A percentile compares a stretch with the other conserved stretches of the same genome.
Conservation (phyloP, 2,329 filamentous ascomycete genomes). For the Paraphoma sp. region DNA sequence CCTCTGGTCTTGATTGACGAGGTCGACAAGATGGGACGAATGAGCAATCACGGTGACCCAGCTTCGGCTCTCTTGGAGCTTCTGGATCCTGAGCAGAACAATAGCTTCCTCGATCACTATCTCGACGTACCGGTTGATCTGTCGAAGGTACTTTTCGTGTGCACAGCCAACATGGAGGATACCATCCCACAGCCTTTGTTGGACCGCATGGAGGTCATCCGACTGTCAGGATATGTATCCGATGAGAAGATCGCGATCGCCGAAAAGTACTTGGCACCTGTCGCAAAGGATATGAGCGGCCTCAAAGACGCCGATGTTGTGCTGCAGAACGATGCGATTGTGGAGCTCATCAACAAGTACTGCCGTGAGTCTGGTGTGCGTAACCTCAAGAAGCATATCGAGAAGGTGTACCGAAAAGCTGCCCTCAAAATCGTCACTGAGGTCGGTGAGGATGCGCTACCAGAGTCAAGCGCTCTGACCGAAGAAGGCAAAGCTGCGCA, state of each 20-base stretch:
- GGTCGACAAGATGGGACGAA: constrained; percentile 96
- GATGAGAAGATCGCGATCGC: constrained; percentile 99
- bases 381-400: constrained; percentile 98
- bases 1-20: constrained; percentile 96
- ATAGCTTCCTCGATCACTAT: constrained; percentile 96
- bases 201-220: constrained; percentile 97
- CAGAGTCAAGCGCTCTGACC: constrained; percentile 82
- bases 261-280: constrained; percentile 87
- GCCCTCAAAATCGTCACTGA: constrained; percentile 97
- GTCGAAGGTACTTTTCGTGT: constrained; percentile 97
- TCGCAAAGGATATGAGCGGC: constrained; percentile 92
- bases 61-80: constrained; percentile 92
- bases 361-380: constrained; percentile 96
- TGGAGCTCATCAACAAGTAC: constrained; percentile 98
- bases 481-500: constrained; percentile 83
- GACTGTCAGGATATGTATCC: constrained; percentile 93
- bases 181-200: constrained; percentile 93
- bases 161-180: constrained; percentile 98
- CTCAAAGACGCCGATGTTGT: constrained; percentile 89
- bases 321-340: constrained; percentile 85
- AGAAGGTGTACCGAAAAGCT: constrained; percentile 97
- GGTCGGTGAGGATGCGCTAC: constrained; percentile 81
- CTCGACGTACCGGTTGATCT: constrained; percentile 98
- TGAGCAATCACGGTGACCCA: constrained; percentile 89
- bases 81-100: constrained; percentile 96